Percentiles rank a stretch among this genome's conserved stretches.
Conservation (phyloP, 1,284 basidiomycete genomes). For the Golubevia sp. region DNA sequence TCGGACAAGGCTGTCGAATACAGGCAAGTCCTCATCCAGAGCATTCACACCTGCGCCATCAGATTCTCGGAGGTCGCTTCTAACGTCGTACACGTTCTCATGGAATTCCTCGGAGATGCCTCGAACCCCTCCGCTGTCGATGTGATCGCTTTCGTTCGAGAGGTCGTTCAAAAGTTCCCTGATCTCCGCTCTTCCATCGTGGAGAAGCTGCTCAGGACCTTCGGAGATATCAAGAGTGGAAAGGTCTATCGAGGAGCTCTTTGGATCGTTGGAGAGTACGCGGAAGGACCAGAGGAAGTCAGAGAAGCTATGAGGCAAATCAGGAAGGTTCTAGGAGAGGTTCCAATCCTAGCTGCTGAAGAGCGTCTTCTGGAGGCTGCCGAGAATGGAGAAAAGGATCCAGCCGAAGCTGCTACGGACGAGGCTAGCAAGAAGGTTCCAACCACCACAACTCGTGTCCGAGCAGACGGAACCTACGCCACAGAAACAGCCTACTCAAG, state of each 20-base stretch:
- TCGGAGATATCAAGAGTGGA: conserved; percentile 89
- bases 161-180: conserved; percentile 98
- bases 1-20: conserved; percentile 72
- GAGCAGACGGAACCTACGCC: conserved; percentile 97
- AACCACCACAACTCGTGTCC: conserved; percentile 69
- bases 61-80: conserved; percentile 98
- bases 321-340: conserved; percentile 87
- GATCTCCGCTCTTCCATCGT: conserved; percentile 81
- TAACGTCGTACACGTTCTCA: conserved; percentile 92
- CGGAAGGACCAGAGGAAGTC: conserved; percentile 39
- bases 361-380: conserved; percentile 60
- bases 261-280: conserved; percentile 97
- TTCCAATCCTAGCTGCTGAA: conserved; percentile 82
- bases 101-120: conserved; percentile 97
- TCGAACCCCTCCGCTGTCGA: conserved; percentile 94
- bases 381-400: conserved; percentile 41
- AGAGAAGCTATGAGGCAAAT: conserved; percentile 74
- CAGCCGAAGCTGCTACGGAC: conserved; percentile 17
- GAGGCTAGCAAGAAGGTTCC: conserved; percentile 60
- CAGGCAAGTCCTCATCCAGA: conserved; percentile 93
- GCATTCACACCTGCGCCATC: conserved; percentile 94
- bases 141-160: conserved; percentile 92
- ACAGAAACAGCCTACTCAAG: conserved; percentile 89
- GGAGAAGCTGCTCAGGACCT: conserved; percentile 81
- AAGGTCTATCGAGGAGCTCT: conserved; percentile 96